Evolutionary conservation across 495 filamentous ascomycete genomes (phyloP).

Genomic region (Evansstolkia leycettana): DNA sequence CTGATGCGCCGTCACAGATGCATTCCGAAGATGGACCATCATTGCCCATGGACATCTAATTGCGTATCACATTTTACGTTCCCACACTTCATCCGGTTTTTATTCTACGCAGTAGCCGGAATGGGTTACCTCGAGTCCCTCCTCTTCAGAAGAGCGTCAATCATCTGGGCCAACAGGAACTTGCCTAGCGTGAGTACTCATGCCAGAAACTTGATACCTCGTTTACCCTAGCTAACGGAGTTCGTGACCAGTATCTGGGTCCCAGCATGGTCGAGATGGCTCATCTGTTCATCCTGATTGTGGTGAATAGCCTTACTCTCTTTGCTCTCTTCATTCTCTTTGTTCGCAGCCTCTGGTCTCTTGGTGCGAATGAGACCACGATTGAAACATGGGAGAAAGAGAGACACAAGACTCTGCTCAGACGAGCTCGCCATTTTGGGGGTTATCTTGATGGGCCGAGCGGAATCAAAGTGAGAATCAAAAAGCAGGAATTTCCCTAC

Average conservation of each 20-base stretch:
- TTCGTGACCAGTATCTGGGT: conserved; percentile 52
- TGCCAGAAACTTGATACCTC: neutral
- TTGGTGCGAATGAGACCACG: conserved; percentile 57
- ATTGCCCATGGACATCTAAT: conserved; percentile 92
- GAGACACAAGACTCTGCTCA: conserved; percentile 64
- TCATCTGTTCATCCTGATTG: conserved; percentile 51
- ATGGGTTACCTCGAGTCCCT: conserved; percentile 52
- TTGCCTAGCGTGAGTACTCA: conserved; percentile 48
- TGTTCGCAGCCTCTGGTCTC: conserved; percentile 42
- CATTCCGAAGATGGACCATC: conserved; percentile 96
- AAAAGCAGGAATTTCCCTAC: conserved; percentile 75
- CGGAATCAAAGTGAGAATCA: conserved; percentile 41
- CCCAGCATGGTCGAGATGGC: conserved; percentile 50
- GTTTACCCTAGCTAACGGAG: conserved; percentile 4
- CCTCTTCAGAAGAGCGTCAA: conserved; percentile 43
- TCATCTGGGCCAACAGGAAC: conserved; percentile 53
- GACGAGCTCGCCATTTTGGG: conserved; percentile 42
- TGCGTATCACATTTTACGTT: conserved; percentile 87
- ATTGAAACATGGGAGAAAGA: conserved; percentile 94
- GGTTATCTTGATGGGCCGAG: conserved; percentile 50
- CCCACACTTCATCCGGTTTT: conserved; percentile 81
- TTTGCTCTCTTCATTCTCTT: conserved; percentile 58
- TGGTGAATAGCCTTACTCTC: conserved; percentile 47
- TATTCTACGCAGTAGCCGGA: conserved; percentile 60
- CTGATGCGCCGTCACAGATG: conserved; percentile 47